These are phyloP conservation scores for Trematosphaeria pertusa DNA, from an alignment of 2,329 filamentous ascomycete species.

Conservation along the genomic window DNA sequence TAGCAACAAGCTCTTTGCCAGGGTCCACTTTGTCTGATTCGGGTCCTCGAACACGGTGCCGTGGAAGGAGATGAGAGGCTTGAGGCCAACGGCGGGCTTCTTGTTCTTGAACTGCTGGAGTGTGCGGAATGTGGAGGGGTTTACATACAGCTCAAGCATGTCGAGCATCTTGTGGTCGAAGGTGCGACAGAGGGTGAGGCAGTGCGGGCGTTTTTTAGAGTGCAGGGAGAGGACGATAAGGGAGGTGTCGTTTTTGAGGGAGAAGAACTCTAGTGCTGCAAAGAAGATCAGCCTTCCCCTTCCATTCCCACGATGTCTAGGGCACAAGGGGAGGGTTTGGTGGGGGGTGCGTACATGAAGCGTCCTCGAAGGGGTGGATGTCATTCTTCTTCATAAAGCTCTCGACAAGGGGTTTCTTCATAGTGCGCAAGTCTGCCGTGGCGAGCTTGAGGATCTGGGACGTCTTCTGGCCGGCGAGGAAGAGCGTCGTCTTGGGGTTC, in stretches of 20 bases:
- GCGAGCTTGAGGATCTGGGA: conserved; percentile 84
- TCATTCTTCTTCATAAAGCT: conserved; percentile 98
- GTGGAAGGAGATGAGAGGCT: conserved; percentile 90
- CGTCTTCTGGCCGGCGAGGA: conserved; percentile 86
- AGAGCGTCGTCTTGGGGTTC: conserved; percentile 87
- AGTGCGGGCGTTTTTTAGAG: conserved; percentile 95
- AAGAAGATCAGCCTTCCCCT: background rate
- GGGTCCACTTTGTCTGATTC: conserved; percentile 77
- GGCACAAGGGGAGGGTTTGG: background rate
- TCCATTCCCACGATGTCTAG: background rate
- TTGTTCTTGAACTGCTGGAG: conserved; percentile 75
- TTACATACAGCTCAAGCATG: conserved; percentile 89
- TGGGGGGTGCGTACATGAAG: conserved; percentile 57
- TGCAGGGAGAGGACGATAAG: conserved; percentile 83
- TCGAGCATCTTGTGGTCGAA: conserved; percentile 90
- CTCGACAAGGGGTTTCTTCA: conserved; percentile 84
- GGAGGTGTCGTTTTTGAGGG: conserved; percentile 92
- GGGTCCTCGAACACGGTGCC: conserved; percentile 87
- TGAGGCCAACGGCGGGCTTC: conserved; percentile 74
- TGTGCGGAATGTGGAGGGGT: conserved; percentile 73
- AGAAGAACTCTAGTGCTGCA: conserved; percentile 84
- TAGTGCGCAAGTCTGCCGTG: conserved; percentile 80
- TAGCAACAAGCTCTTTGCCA: conserved; percentile 84
- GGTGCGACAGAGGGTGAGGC: conserved; percentile 80
- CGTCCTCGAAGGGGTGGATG: conserved; percentile 92